Evolutionary conservation across 2,329 filamentous ascomycete species (phyloP), one percentile per base, ranked within the genome.

Genomic region (Scedosporium dehoogii): DNA sequence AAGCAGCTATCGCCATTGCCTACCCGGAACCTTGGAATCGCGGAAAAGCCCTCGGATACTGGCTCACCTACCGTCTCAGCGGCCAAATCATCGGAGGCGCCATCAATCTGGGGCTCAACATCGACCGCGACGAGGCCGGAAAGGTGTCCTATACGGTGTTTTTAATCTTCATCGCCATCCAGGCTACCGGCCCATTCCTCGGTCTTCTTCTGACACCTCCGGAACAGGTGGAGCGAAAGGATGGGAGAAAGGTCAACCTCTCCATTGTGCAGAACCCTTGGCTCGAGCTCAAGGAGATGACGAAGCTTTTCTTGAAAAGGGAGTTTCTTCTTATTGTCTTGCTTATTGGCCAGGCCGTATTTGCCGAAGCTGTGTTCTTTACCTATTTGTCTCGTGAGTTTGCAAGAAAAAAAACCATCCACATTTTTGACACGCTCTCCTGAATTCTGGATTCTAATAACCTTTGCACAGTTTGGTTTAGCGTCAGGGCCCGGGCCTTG

Each of bases 61-160:
- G 88, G 88, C 77, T 90, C 3, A 79, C 76, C 0, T 82, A 76
- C 65, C 75, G 79, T 0, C 78, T 88, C 1, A 76, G 78, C 1
- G 88, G 88, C 0, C 87, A 90, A 69, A 86, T 91, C 14, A 73
- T 91, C 0, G 88, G 88, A 2, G 88, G 88, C 10, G 86, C 87
- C 0, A 86, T 91, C 69, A 90, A 89, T 58, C 73, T 91, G 0
- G 85, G 85, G 0, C 72, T 91, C 10, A 90, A 91, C 67, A 78
- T 78, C 0, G 69, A 60, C 16, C 76, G 81, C 0, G 76, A 80
- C 64, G 69, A 80, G 60, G 83, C 83, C 0, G 88, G 87, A 0
- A 82, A 85, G 58, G 86, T 91, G 0, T 88, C 85, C 0, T 90
- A 89, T 65, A 81, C 81, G 0, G 87, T 91, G 0, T 91, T 85